Conservation (phyloP, 1,139 yeast genomes). For the Eremothecium gossypii region DNA sequence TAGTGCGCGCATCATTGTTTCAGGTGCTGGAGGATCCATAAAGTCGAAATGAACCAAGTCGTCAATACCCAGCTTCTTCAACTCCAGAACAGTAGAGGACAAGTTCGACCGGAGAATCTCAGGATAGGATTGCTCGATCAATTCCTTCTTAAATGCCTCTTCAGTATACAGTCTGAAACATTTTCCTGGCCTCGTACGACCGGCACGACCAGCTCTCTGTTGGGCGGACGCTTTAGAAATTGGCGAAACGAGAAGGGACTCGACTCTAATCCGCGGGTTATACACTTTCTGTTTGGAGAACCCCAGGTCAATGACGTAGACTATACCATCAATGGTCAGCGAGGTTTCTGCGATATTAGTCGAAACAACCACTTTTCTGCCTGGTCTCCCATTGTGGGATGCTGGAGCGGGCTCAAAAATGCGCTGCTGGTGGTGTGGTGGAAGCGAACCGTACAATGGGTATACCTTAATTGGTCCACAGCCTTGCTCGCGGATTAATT, state of each 20-base stretch:
- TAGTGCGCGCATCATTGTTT: constrained; percentile 97
- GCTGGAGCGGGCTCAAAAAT: constrained; percentile 85
- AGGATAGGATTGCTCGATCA: constrained; percentile 91
- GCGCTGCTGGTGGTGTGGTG: constrained; percentile 90
- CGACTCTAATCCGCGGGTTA: constrained; percentile 93
- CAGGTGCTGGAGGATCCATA: constrained; percentile 99
- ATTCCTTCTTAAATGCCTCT: constrained; percentile 89
- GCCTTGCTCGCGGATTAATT: constrained; percentile 74
- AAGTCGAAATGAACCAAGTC: constrained; percentile 96
- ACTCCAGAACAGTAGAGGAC: constrained; percentile 83
- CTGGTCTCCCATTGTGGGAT: constrained; percentile 62
- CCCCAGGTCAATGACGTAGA: constrained; percentile 95
- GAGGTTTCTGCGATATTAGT: constrained; percentile 98
- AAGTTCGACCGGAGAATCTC: constrained; percentile 87
- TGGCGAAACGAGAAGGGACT: constrained; percentile 87
- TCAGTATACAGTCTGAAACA: constrained; percentile 94
- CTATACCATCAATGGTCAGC: constrained; percentile 93
- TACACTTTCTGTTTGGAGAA: constrained; percentile 94
- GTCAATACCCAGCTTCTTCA: constrained; percentile 88
- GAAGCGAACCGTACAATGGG: constrained; percentile 91
- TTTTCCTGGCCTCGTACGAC: constrained; percentile 98
- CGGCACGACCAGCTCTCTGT: constrained; percentile 99
- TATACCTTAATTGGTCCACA: constrained; percentile 85
- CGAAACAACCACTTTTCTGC: constrained; percentile 87
- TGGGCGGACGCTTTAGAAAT: constrained; percentile 96